Base-by-base conservation (phyloP, 805 yeast species). In the Pichia heedii region DNA sequence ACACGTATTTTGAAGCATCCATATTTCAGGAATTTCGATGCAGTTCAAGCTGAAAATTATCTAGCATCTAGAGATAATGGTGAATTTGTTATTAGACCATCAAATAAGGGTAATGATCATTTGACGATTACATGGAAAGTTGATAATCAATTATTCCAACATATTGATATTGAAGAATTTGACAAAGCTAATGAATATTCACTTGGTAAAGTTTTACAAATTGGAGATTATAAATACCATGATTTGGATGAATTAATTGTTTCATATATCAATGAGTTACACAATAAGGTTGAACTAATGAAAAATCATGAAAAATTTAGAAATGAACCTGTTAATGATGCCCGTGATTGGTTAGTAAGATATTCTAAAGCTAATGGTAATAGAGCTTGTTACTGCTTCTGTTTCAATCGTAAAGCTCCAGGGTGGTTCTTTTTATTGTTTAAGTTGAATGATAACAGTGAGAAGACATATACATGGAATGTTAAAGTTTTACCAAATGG, bases 41-140 rank as follows among this genome's bases (percentile, higher is more conserved):
- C 84, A 47, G 72, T 70, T 44, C 96, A 93, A 68, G 97, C 99
- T 1, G 97, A 90, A 62, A 95, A 84, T 53, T 88, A 74, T 53
- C 73, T 93, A 55, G 96, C 96, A 19, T 85, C 96, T 21, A 76
- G 83, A 58, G 76, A 81, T 36, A 81, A 89, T 50, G 99, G 99
- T 42, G 95, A 86, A 53, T 76, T 87, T 65, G 95, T 93, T 19
- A 84, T 93, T 44, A 76, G 99, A 53, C 99, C 97, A 18, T 87
- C 97, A 0, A 86, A 95, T 10, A 78, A 81, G 49, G 98, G 98
- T 36, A 71, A 76, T 38, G 84, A 86, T 50, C 96, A 81, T 62
- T 71, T 93, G 53, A 88, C 96, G 3, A 81, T 90, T 35, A 90
- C 99, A 0, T 93, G 97, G 97, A 93, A 93, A 61, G 89, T 93